Percentiles rank a stretch among this genome's conserved stretches.
Conservation (phyloP, 2,329 filamentous ascomycete species). For the Colletotrichum spaethianum region DNA sequence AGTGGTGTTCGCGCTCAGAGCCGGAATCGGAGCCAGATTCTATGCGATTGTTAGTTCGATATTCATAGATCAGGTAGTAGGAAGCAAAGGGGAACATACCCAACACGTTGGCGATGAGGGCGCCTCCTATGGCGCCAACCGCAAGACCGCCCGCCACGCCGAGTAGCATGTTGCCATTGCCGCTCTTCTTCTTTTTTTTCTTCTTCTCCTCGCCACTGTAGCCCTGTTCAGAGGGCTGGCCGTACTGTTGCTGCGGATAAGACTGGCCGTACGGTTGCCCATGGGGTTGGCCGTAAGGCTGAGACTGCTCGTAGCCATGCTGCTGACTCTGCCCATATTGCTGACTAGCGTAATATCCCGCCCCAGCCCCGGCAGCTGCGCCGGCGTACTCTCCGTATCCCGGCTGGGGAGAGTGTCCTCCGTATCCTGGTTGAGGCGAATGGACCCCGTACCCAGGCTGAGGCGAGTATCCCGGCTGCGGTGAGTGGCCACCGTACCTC, state of each 20-base stretch:
- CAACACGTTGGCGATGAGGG: slow-evolving; percentile 68
- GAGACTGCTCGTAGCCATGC: slow-evolving; percentile 22
- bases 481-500: slow-evolving; percentile 34
- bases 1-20: slow-evolving; percentile 24
- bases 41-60: neutral
- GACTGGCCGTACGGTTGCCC: slow-evolving; percentile 14
- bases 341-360: slow-evolving; percentile 35
- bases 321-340: slow-evolving; percentile 19
- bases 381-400: slow-evolving; percentile 41
- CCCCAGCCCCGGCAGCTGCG: slow-evolving; percentile 29
- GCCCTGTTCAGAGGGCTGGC: slow-evolving; percentile 26
- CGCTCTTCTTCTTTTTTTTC: slow-evolving; percentile 57
- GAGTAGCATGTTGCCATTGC: slow-evolving; percentile 66
- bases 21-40: slow-evolving; percentile 25
- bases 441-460: slow-evolving; percentile 40
- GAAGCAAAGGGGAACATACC: slow-evolving; percentile 58
- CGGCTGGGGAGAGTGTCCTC: slow-evolving; percentile 30
- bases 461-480: slow-evolving; percentile 21
- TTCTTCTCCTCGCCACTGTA: slow-evolving; percentile 40
- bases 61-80: neutral
- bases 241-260: slow-evolving; percentile 11
- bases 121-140: slow-evolving; percentile 69
- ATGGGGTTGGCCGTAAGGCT: slow-evolving; percentile 6
- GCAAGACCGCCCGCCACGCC: slow-evolving; percentile 72
- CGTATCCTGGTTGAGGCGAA: slow-evolving; percentile 41